Base-by-base conservation (phyloP, 768 basidiomycete genomes). In the Suillus subluteus region DNA sequence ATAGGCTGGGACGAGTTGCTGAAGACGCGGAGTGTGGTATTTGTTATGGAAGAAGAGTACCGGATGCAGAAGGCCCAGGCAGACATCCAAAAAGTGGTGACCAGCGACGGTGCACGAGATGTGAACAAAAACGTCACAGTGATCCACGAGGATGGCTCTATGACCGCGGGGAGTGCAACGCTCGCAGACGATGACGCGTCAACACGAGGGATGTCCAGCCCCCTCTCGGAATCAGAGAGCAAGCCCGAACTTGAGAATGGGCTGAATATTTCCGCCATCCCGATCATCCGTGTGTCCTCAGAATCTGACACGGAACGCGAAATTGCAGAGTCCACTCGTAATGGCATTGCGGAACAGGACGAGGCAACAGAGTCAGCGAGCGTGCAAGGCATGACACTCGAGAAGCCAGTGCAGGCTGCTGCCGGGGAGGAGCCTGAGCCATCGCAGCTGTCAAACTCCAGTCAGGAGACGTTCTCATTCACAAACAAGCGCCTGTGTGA, bases 1-100 rank as follows among this genome's bases (percentile, higher is more conserved):
- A 96, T 99, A 70, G 98, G 98, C 0, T 99, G 98, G 98, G 98
- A 99, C 79, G 98, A 99, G 81, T 86, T 99, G 3, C 84, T 99
- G 65, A 96, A 96, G 82, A 92, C 94, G 16, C 90, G 98, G 85
- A 95, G 94, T 77, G 80, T 83, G 44, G 98, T 99, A 16, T 99
- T 99, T 78, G 98, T 99, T 48, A 99, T 99, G 98, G 98, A 99
- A 76, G 97, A 99, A 76, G 98, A 99, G 76, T 99, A 99, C 76
- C 87, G 98, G 44, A 92, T 94, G 89, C 97, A 98, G 81, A 98
- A 98, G 75, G 90, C 92, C 2, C 87, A 92, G 6, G 81, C 76
- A 2, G 94, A 96, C 37, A 82, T 91, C n/a, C 81, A 83, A 58
- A 61, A 41, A n/a, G 67, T 68, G 6, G 70, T 70, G 12, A 54